A percentile compares a stretch with the other conserved stretches of the same genome.
Evolutionary conservation across 768 basidiomycete species (phyloP).

Genomic region (Hypholoma sublateritium): DNA sequence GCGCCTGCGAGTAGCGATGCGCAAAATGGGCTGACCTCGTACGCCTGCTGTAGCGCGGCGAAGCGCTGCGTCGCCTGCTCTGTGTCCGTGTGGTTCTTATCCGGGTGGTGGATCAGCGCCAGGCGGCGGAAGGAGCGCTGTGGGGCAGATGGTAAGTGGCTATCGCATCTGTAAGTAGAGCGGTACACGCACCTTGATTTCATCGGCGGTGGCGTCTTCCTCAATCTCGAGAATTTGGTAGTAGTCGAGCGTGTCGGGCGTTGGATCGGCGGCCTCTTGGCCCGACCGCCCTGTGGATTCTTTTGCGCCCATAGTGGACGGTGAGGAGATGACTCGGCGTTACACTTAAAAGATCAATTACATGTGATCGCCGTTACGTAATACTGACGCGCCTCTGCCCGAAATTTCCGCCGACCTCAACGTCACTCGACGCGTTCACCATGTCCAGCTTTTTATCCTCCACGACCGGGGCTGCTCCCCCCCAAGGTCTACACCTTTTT

Average conservation of each 20-base stretch:
- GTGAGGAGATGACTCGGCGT: not conserved
- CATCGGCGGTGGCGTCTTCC: slow-evolving; percentile 80
- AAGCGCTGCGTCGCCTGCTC: slow-evolving; percentile 89
- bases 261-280: slow-evolving; percentile 13
- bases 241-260: slow-evolving; percentile 54
- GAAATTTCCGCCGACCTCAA: slow-evolving; percentile 11
- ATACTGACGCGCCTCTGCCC: slow-evolving; percentile 2
- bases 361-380: not conserved
- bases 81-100: slow-evolving; percentile 80
- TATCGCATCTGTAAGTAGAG: not conserved
- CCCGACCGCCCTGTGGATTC: slow-evolving; percentile 53
- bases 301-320: slow-evolving; percentile 59
- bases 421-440: slow-evolving; percentile 9
- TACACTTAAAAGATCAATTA: no score
- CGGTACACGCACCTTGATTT: slow-evolving; percentile 69
- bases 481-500: slow-evolving; percentile 21
- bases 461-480: slow-evolving; percentile 26
- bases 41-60: slow-evolving; percentile 89
- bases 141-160: not conserved
- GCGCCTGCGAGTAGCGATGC: not conserved
- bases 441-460: slow-evolving; percentile 58
- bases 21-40: slow-evolving; percentile 60
- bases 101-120: slow-evolving; percentile 84
- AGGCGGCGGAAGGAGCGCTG: slow-evolving; percentile 83
- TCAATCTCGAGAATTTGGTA: slow-evolving; percentile 81